Base-by-base conservation (phyloP, 2,329 filamentous ascomycete genomes). In the Penicillium sp. region DNA sequence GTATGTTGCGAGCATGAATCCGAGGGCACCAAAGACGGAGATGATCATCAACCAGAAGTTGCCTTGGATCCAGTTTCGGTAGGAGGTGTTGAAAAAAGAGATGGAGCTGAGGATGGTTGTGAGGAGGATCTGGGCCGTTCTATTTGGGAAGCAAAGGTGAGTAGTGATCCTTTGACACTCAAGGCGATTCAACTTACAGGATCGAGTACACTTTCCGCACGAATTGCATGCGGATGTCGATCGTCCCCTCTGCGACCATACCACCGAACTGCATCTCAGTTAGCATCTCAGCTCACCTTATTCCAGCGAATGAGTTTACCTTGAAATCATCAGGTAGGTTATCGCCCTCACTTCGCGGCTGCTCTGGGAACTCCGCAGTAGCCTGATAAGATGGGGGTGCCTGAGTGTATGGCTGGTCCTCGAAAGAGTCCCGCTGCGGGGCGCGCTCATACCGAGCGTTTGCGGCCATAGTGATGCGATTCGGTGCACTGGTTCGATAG, bases 321-420 rank as follows among this genome's bases (percentile, higher is more conserved):
- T 95, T 96, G 79, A 96, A 96, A 67, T 96, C 90, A 70, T 96
- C 90, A 1, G 90, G 90, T 30, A 96, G 63, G 59, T 95, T 93
- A 68, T 95, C 90, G 60, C 89, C 80, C 65, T 89, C 89, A 61
- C 74, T 76, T 55, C 89, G 80, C 35, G 86, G 80, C 18, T 22
- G 18, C 30, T 53, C 48, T 39, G 30, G n/a, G 6, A 55, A 76
- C 27, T 76, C 71, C 25, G 79, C 74, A 45, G 75, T 73, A 43
- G 68, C 70, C 61, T 77, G 75, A 71, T 95, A 95, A 44, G 85
- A 85, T 13, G 90, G 90, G 50, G 90, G 89, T 59, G 88, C 76
- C 58, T 86, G 81, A 40, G 80, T 75, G 70, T 83, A 90, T 51
- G 62, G 62, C 48, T 72, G 67, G 54, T 85, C 82, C 50, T 85